phyloP scores from a whole-genome alignment of 1,284 basidiomycete genomes.

The Hypsizygus ulmarius region DNA sequence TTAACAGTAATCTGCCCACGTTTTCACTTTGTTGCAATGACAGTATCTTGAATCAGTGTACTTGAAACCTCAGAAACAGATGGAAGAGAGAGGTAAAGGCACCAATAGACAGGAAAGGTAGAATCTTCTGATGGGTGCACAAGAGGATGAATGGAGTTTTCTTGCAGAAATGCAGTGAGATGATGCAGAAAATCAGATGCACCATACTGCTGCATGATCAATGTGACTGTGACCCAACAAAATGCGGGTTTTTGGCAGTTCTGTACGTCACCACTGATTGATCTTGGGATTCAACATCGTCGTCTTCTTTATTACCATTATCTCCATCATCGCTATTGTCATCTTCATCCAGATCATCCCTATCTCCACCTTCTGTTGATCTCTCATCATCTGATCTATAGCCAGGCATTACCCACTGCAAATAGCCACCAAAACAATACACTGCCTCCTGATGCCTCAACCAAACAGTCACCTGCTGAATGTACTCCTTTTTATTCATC shows the following conservation, averaged over 20 bases:
- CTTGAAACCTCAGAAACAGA: conserved; percentile 4
- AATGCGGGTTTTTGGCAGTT: background rate
- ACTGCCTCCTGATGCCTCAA: conserved; percentile 13
- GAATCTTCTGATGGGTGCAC: background rate
- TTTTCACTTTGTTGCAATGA: conserved; percentile 4
- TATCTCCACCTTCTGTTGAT: background rate
- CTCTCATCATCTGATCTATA: background rate
- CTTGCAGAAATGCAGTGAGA: conserved; percentile 1
- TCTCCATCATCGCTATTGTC: background rate
- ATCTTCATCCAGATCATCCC: background rate
- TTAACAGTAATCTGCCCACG: background rate
- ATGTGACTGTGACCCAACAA: conserved; percentile 1
- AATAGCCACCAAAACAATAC: conserved; percentile 5
- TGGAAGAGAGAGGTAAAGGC: conserved; percentile 3
- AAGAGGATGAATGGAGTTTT: background rate
- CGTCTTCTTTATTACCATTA: background rate
- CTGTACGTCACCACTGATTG: background rate
- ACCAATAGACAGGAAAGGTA: conserved; percentile 8
- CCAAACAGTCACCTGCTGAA: conserved; percentile 15
- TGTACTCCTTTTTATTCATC: conserved; percentile 9
- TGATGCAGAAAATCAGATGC: conserved; percentile 4
- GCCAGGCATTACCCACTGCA: background rate
- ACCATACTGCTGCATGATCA: conserved; percentile 3
- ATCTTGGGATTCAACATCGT: background rate
- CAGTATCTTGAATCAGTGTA: background rate